Conservation (phyloP, 2,329 filamentous ascomycete species). For the Trichoderma sp. region DNA sequence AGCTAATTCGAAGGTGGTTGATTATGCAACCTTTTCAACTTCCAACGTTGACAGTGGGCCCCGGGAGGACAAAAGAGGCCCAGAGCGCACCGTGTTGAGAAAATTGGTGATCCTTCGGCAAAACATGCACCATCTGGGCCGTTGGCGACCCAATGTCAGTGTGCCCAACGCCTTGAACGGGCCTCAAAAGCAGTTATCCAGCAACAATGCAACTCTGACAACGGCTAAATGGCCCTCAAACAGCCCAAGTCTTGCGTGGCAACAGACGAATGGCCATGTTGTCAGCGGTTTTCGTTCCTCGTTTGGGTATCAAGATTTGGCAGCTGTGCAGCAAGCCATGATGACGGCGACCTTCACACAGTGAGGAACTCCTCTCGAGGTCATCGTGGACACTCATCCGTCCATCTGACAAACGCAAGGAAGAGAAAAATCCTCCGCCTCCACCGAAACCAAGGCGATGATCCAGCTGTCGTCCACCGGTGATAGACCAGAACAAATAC, state of each 20-base stretch:
- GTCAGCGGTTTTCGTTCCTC: neutral
- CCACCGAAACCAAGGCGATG: neutral
- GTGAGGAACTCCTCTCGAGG: neutral
- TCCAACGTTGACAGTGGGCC: neutral
- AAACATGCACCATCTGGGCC: neutral
- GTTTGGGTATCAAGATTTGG: neutral
- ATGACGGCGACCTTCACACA: conserved; percentile 1
- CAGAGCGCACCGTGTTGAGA: conserved; percentile 4
- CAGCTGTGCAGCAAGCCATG: neutral
- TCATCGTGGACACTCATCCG: neutral
- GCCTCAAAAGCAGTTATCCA: neutral
- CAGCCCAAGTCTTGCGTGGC: conserved; percentile 7
- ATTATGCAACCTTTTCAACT: conserved; percentile 6
- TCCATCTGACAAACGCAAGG: neutral
- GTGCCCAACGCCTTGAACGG: neutral
- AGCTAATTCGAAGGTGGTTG: conserved; percentile 6
- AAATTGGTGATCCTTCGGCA: neutral
- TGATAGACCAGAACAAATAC: neutral
- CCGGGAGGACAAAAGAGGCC: neutral
- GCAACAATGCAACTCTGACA: neutral
- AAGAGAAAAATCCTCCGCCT: neutral
- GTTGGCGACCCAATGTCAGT: neutral
- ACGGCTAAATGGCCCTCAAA: neutral
- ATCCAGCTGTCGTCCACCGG: neutral
- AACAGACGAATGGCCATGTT: neutral